Evolutionary conservation across 2,329 filamentous ascomycete species (phyloP), one percentile per base, ranked within the genome.

Genomic region (Coniella lustricola): DNA sequence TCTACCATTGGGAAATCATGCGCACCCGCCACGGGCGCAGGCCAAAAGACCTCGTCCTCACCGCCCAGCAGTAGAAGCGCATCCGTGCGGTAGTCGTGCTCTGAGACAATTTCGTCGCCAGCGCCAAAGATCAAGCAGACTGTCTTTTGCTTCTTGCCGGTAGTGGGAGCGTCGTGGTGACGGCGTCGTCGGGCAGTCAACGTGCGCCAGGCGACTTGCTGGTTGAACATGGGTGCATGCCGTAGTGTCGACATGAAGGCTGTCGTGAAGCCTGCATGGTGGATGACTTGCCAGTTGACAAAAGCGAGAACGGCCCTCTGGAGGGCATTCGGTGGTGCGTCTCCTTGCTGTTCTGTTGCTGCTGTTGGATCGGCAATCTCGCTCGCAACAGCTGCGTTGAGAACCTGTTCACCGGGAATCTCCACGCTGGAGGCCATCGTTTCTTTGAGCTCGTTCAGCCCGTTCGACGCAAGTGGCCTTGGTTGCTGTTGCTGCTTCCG

Each of bases 1-100:
- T 75, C 70, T n/a, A 77, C 79, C 67, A 82, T 81, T 14, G 80
- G 77, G 56, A 83, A 82, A 54, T 84, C 79, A 56, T 84, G 80
- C 1, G 71, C 73, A 1, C 76, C 77, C 0, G 71, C 69, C 1
- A 82, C 64, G 10, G 76, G 60, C 31, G 65, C 69, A 72, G 76
- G 80, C 36, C 65, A 62, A 7, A 81, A 69, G 13, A 68, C 68
- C 0, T 69, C 67, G 42, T 64, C 60, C 7, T 56, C 39, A 9
- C 79, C 76, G 13, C 75, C 76, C 35, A 77, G 57, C 16, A 80
- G 62, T 17, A 73, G 72, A 48, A 78, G 61, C 3, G 68, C 76
- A 37, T 79, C 74, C 22, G 62, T 59, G 41, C 63, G 62, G 56
- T 79, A 80, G 43, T 75, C 70, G 2, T 65, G 63, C n/a, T 61